phyloP scores from a whole-genome alignment of 2,329 filamentous ascomycete genomes.

The Trichoderma sp. region DNA sequence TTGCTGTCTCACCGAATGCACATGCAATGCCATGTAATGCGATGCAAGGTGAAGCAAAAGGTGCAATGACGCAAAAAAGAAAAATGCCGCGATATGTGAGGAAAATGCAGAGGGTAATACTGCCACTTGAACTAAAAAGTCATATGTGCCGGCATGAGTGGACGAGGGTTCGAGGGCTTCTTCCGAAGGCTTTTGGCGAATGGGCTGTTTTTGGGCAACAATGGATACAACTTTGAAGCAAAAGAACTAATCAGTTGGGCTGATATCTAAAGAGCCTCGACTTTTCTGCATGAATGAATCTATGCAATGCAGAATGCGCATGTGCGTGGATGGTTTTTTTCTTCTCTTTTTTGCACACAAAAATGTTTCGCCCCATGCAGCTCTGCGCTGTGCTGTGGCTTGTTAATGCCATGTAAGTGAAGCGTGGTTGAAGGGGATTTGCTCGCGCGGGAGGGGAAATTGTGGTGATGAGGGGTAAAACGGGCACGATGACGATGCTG shows the following conservation, averaged over 20 bases:
- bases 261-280: background rate
- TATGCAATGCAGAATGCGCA: constrained; percentile 1
- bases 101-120: background rate
- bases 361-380: background rate
- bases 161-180: background rate
- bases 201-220: constrained; percentile 12
- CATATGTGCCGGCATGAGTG: background rate
- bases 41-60: background rate
- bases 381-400: background rate
- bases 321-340: constrained; percentile 9
- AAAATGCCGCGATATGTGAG: background rate
- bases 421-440: constrained; percentile 25
- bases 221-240: background rate
- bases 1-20: background rate
- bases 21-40: constrained; percentile 16
- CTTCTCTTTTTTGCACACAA: no score
- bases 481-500: background rate
- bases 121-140: background rate
- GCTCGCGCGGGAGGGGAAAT: background rate
- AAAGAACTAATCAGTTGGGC: background rate
- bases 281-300: background rate
- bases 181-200: constrained; percentile 13
- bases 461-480: constrained; percentile 8
- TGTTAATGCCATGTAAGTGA: constrained; percentile 8
- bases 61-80: background rate